These are phyloP conservation scores for Sutorius eximius DNA, from an alignment of 1,284 basidiomycete genomes.

Conservation along the genomic window DNA sequence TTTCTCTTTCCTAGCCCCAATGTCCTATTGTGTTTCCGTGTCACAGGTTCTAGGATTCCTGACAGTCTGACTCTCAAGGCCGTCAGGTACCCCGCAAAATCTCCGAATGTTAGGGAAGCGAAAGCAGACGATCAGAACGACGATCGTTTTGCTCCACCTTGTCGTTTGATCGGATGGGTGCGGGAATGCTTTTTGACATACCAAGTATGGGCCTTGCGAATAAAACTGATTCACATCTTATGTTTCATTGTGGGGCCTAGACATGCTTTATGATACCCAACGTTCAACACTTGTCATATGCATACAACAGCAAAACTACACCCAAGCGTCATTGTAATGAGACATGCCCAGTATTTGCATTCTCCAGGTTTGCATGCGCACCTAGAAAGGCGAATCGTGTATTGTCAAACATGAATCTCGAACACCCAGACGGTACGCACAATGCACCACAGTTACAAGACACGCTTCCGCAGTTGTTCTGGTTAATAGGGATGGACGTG, in stretches of 20 bases:
- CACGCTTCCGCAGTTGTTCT: slow-evolving; percentile 4
- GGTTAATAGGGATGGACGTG: slow-evolving; percentile 6
- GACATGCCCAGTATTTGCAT: slow-evolving; percentile 14
- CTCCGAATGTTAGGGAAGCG: background rate
- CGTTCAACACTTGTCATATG: background rate
- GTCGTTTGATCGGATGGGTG: background rate
- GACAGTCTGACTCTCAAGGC: too few relatives aligned
- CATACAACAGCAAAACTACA: background rate
- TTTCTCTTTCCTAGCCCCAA: too few relatives aligned
- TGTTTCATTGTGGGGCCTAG: background rate
- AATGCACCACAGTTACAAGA: slow-evolving; percentile 3
- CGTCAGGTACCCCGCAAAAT: background rate
- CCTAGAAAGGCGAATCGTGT: background rate
- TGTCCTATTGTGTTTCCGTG: too few relatives aligned
- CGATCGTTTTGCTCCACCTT: too few relatives aligned
- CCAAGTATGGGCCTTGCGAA: background rate
- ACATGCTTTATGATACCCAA: background rate
- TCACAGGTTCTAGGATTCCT: too few relatives aligned
- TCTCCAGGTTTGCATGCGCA: slow-evolving; percentile 17
- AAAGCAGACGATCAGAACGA: background rate
- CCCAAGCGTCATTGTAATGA: background rate
- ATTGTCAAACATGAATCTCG: background rate
- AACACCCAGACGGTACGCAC: background rate
- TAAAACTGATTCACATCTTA: background rate
- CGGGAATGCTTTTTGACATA: background rate